Conservation (phyloP, 345 rosid species). For the Sonneratia caseolaris region DNA sequence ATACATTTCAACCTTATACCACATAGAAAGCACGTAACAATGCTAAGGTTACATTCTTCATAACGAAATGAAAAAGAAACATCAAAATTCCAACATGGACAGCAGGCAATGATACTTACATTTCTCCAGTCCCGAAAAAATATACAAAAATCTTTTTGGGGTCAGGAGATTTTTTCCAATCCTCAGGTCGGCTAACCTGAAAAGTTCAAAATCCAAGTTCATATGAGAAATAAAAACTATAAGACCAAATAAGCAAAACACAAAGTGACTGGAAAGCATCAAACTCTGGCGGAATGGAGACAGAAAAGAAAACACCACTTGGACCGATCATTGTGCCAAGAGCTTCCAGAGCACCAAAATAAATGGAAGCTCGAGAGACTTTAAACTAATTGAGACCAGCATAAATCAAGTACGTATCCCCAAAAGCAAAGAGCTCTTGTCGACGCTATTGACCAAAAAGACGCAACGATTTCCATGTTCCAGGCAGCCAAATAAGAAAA, state of each 20-base stretch:
- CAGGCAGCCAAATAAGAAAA: not conserved
- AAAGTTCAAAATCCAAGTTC: slow-evolving; percentile 11
- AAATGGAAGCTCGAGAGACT: not conserved
- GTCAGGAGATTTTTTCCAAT: slow-evolving; percentile 60
- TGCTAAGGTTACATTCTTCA: too few relatives aligned
- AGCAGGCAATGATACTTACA: slow-evolving; percentile 36
- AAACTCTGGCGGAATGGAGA: not conserved
- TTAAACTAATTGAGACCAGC: not conserved
- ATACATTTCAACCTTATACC: not conserved
- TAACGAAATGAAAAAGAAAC: too few relatives aligned
- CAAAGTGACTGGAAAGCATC: not conserved
- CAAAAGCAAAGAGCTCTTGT: not conserved
- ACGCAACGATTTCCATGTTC: not conserved
- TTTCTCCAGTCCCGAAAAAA: slow-evolving; percentile 84
- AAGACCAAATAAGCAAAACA: not conserved
- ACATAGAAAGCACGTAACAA: not conserved
- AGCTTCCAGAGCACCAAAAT: not conserved
- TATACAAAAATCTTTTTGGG: slow-evolving; percentile 75
- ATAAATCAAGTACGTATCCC: not conserved
- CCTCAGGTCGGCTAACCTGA: slow-evolving; percentile 85
- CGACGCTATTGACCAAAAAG: not conserved
- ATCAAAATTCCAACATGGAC: too few relatives aligned
- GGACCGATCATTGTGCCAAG: not conserved
- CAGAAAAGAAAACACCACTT: not conserved
- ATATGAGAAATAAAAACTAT: not conserved